Base-by-base conservation (phyloP, 177 flowering plant species). In the Vitis hybrid region DNA sequence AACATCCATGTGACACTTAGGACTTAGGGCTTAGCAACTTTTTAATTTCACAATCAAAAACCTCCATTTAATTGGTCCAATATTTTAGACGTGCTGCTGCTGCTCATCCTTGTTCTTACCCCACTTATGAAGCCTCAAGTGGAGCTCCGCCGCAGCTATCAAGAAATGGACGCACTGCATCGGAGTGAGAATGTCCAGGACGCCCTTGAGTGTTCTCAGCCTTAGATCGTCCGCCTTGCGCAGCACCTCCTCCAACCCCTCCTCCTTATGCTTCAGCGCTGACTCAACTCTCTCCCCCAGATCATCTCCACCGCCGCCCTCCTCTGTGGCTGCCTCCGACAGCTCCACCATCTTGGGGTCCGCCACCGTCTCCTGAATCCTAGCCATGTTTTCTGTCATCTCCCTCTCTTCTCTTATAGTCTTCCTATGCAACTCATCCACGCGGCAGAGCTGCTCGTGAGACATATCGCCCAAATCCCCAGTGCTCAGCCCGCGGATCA, bases 111-210 rank as follows among this genome's bases (percentile, higher is more conserved):
- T 76, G 72, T 68, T 71, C 78, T 61, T 76, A 1, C 92, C 94
- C 92, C 92, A 89, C 0, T 88, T 90, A 57, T 86, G 94, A 63
- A 89, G 20, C 83, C 89, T 80, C 65, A 85, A 22, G 58, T 87
- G 92, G 71, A 89, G 55, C 81, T 86, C 90, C 9, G 87, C 89
- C 50, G 94, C 90, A 50, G 86, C 90, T 50, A 87, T 86, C 85
- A 89, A 72, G 80, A 85, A 89, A 79, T 87, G 86, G 20, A 84
- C 85, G 62, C 81, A 85, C 74, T 87, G 94, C 34, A 70, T 71
- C 19, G 90, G 86, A 52, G 68, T 71, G 60, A 89, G 53, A 10
- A 83, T 75, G 0, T 71, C 79, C 14, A 86, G 11, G 4, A 88
- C 68, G 4, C 52, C 69, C 51, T 68, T 85, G 0, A 89, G 82